Evolutionary conservation across 805 yeast species (phyloP).

Genomic region (Candida palmyrensis): DNA sequence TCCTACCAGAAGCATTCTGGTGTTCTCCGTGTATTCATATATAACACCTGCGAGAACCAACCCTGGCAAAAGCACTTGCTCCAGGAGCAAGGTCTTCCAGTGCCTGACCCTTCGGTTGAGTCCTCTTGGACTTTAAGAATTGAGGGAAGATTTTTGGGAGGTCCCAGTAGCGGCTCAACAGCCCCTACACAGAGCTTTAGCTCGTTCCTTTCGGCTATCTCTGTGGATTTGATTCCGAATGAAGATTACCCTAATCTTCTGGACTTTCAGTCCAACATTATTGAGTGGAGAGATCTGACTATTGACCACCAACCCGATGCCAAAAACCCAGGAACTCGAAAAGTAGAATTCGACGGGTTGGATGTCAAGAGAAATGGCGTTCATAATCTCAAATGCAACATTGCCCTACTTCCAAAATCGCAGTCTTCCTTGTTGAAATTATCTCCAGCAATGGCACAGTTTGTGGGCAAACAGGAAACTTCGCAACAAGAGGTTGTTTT

Average conservation of each 20-base stretch:
- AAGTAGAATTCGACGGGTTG: slow-evolving; percentile 68
- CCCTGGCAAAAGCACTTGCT: slow-evolving; percentile 59
- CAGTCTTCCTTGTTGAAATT: slow-evolving; percentile 63
- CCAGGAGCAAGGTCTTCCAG: slow-evolving; percentile 15
- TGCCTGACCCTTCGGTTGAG: slow-evolving; percentile 21
- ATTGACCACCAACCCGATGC: slow-evolving; percentile 13
- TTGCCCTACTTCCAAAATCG: slow-evolving; percentile 72
- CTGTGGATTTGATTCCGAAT: slow-evolving; percentile 62
- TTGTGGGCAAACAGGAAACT: slow-evolving; percentile 72
- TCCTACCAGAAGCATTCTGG: slow-evolving; percentile 44
- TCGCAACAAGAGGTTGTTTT: slow-evolving; percentile 84
- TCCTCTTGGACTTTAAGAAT: slow-evolving; percentile 81
- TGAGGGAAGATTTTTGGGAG: slow-evolving; percentile 72
- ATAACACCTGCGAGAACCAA: slow-evolving; percentile 79
- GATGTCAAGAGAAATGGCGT: slow-evolving; percentile 80
- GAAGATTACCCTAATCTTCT: slow-evolving; percentile 33
- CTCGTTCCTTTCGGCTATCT: slow-evolving; percentile 74
- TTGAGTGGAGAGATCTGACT: slow-evolving; percentile 81
- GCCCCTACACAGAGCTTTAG: slow-evolving; percentile 56
- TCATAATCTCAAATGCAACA: slow-evolving; percentile 50
- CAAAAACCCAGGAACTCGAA: slow-evolving; percentile 11
- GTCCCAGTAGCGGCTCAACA: slow-evolving; percentile 13
- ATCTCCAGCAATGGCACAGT: slow-evolving; percentile 56
- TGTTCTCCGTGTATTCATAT: slow-evolving; percentile 71
- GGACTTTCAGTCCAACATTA: slow-evolving; percentile 35